Evolutionary conservation across 1,284 basidiomycete species (phyloP).

Genomic region (Sanghuangporus sanghuang): DNA sequence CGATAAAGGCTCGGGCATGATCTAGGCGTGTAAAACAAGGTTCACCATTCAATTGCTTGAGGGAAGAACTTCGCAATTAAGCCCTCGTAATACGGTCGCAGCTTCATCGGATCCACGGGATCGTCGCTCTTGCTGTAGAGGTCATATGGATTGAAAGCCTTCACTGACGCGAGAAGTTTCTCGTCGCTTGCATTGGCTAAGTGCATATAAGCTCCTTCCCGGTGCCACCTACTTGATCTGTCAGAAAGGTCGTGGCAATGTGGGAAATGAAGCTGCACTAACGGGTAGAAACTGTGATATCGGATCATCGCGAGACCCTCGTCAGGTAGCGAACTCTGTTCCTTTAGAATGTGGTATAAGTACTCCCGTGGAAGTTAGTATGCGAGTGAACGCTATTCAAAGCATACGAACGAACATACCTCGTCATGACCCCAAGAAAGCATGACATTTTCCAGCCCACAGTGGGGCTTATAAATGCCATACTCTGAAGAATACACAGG

Average conservation of each 20-base stretch:
- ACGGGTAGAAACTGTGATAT: slow-evolving; percentile 92
- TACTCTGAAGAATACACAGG: slow-evolving; percentile 72
- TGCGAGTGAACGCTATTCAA: too few relatives aligned
- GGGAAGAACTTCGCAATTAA: slow-evolving; percentile 87
- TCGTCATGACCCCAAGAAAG: slow-evolving; percentile 90
- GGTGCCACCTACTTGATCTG: slow-evolving; percentile 64
- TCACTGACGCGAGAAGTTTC: slow-evolving; percentile 59
- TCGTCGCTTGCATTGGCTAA: slow-evolving; percentile 68
- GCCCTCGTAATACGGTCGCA: slow-evolving; percentile 79
- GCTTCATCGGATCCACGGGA: slow-evolving; percentile 52
- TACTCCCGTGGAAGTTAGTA: slow-evolving; percentile 43
- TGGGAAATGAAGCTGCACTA: slow-evolving; percentile 21
- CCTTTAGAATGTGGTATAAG: slow-evolving; percentile 71
- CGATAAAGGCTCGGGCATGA: not conserved
- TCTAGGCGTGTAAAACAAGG: slow-evolving; percentile 21
- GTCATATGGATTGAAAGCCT: slow-evolving; percentile 86
- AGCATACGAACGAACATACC: not conserved
- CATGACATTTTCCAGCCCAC: slow-evolving; percentile 89
- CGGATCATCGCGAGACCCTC: slow-evolving; percentile 89
- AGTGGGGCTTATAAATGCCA: slow-evolving; percentile 81
- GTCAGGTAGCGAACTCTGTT: slow-evolving; percentile 73
- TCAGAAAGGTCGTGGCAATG: slow-evolving; percentile 41
- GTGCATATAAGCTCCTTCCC: slow-evolving; percentile 77
- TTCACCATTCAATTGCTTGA: slow-evolving; percentile 68
- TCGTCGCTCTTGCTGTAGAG: slow-evolving; percentile 88